Evolutionary conservation across 768 basidiomycete species (phyloP).

Genomic region (Tremella fuciformis): DNA sequence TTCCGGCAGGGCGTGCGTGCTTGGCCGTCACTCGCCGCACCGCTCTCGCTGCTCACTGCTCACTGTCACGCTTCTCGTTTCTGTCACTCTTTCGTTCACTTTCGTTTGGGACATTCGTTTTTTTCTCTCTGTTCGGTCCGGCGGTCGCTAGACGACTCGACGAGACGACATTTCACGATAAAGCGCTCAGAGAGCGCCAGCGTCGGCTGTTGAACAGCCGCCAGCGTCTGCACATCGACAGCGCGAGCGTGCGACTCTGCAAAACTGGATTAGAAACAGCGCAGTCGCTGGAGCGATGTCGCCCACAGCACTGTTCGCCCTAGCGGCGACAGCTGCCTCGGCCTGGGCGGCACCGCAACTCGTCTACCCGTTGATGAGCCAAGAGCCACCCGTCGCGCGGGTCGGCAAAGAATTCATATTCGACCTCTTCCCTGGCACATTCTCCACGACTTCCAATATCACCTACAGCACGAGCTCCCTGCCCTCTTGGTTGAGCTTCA

Average conservation of each 20-base stretch:
- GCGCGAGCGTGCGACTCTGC: too few species aligned
- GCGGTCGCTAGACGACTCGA: slow-evolving; percentile 5
- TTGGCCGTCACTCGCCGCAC: not conserved
- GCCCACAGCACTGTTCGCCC: slow-evolving; percentile 18
- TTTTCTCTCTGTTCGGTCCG: not conserved
- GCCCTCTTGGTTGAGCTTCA: slow-evolving; percentile 75
- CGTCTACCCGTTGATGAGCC: slow-evolving; percentile 63
- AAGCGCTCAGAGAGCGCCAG: slow-evolving; percentile 1
- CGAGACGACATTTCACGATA: too few species aligned
- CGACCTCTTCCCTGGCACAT: slow-evolving; percentile 67
- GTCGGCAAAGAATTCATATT: slow-evolving; percentile 65
- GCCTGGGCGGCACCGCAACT: slow-evolving; percentile 51
- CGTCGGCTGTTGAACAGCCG: not conserved
- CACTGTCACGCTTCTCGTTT: slow-evolving; percentile 1
- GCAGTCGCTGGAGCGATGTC: slow-evolving; percentile 9
- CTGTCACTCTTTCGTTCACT: not conserved
- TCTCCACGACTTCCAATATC: slow-evolving; percentile 63
- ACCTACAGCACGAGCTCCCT: slow-evolving; percentile 61
- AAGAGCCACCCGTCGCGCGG: slow-evolving; percentile 77
- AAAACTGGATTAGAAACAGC: too few species aligned
- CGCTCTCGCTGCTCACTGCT: slow-evolving; percentile 1
- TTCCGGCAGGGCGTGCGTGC: too few species aligned
- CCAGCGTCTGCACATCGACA: not conserved
- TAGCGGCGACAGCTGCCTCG: slow-evolving; percentile 21
- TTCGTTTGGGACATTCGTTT: slow-evolving; percentile 5